A percentile compares a stretch with the other conserved stretches of the same genome.
Evolutionary conservation across 192 early-diverging fungal genomes (phyloP).

Genomic region (Coemansia sp.): DNA sequence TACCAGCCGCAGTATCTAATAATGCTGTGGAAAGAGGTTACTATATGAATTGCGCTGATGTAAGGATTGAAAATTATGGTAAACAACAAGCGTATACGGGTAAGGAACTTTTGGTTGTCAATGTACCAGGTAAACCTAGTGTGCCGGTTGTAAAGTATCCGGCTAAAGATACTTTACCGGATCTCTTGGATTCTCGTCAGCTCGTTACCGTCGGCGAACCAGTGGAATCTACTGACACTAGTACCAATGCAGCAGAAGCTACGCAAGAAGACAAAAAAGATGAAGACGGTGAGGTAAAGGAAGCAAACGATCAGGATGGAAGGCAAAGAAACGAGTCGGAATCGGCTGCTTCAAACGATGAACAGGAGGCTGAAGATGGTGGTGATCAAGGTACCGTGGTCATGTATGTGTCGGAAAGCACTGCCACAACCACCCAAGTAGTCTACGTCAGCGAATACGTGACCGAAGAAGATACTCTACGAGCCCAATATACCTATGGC

Average conservation of each 20-base stretch:
- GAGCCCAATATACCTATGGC: slow-evolving; percentile 32
- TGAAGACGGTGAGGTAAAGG: slow-evolving; percentile 2
- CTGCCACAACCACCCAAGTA: slow-evolving; percentile 25
- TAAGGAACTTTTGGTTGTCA: slow-evolving; percentile 39
- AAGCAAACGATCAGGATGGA: too few species aligned
- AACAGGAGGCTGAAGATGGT: slow-evolving; percentile 3
- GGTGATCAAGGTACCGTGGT: slow-evolving; percentile 17
- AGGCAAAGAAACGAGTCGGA: too few species aligned
- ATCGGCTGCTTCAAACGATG: too few species aligned
- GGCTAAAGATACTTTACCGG: slow-evolving; percentile 15
- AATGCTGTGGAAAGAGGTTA: slow-evolving; percentile 14
- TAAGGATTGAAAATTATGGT: slow-evolving; percentile 41
- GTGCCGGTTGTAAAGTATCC: slow-evolving; percentile 15
- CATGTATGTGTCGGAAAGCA: slow-evolving; percentile 41
- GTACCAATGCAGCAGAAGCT: neutral
- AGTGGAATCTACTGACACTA: neutral
- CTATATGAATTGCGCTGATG: slow-evolving; percentile 49
- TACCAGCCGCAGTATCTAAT: too few species aligned
- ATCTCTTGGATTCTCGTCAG: slow-evolving; percentile 17
- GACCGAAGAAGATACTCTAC: slow-evolving; percentile 28
- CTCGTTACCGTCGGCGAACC: slow-evolving; percentile 30
- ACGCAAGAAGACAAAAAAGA: neutral
- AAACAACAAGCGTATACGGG: slow-evolving; percentile 36
- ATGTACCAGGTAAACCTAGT: slow-evolving; percentile 26
- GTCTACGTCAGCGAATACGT: slow-evolving; percentile 30